A percentile compares a stretch with the other conserved stretches of the same genome.
Conservation (phyloP, 495 filamentous ascomycete species). For the Aspergillus heteromorphus region DNA sequence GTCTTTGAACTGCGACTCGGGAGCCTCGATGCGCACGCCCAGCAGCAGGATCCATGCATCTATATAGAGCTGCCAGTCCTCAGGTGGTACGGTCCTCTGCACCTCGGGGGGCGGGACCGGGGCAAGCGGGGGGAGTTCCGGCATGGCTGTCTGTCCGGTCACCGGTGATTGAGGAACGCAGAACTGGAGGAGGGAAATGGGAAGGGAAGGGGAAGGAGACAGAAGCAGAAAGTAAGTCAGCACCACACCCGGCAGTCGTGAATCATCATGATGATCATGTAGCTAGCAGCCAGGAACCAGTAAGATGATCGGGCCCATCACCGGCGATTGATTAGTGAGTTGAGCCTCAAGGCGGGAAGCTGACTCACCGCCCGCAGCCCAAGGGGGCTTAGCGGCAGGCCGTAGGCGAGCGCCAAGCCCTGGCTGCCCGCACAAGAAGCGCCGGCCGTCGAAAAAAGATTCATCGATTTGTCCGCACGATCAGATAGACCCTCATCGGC, state of each 20-base stretch:
- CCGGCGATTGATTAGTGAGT: background rate
- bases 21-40: conserved; percentile 55
- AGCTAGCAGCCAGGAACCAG: too few relatives aligned
- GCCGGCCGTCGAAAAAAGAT: conserved; percentile 9
- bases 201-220: background rate
- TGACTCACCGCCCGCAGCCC: conserved; percentile 22
- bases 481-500: conserved; percentile 25
- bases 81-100: conserved; percentile 55
- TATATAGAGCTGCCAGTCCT: conserved; percentile 74
- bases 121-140: conserved; percentile 62
- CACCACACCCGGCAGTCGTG: background rate
- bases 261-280: conserved; percentile 3
- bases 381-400: conserved; percentile 28
- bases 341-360: background rate
- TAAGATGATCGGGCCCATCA: background rate
- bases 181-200: background rate
- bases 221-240: background rate
- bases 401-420: conserved; percentile 46
- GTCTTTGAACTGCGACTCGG: conserved; percentile 46
- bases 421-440: conserved; percentile 26
- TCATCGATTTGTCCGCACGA: conserved; percentile 7
- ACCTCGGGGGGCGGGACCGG: conserved; percentile 67
- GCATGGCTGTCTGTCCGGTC: too few relatives aligned
- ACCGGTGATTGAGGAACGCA: too few relatives aligned
- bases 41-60: conserved; percentile 69